Conservation (phyloP, 108 stramenopile species). For the Pseudonitzschia pungens region DNA sequence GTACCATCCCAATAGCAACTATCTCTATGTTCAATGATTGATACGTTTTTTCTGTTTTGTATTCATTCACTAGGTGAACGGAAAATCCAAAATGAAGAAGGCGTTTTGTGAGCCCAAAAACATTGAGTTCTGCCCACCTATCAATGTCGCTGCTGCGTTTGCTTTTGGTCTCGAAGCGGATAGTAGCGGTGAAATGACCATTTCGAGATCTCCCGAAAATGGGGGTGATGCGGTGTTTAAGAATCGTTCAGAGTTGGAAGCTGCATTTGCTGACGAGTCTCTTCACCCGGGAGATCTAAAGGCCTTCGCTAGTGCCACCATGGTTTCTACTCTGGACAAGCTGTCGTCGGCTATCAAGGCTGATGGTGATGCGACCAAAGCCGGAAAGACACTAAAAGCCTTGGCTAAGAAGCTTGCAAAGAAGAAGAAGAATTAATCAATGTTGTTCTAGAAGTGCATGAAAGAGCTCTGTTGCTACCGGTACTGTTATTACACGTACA, state of each 20-base stretch:
- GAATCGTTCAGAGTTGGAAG: constrained; percentile 65
- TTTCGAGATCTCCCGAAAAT: constrained; percentile 75
- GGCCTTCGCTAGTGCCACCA: constrained; percentile 62
- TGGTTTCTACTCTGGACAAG: constrained; percentile 87
- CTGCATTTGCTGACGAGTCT: constrained; percentile 77
- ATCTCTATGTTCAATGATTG: neutral
- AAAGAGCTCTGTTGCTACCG: too few relatives aligned
- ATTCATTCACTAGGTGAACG: constrained; percentile 67
- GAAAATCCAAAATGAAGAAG: constrained; percentile 97
- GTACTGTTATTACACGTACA: too few relatives aligned
- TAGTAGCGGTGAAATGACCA: constrained; percentile 43
- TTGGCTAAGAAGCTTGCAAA: constrained; percentile 83
- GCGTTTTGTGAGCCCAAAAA: constrained; percentile 97
- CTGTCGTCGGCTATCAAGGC: constrained; percentile 81
- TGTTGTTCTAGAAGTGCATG: too few relatives aligned
- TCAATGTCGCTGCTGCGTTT: constrained; percentile 69
- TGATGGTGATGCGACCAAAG: constrained; percentile 80
- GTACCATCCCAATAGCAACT: neutral
- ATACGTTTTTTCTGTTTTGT: constrained; percentile 6
- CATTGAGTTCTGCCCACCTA: constrained; percentile 84
- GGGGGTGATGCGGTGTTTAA: constrained; percentile 87
- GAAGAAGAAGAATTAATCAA: constrained; percentile 58
- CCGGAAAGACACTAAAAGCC: constrained; percentile 81
- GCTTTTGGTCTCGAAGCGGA: constrained; percentile 39
- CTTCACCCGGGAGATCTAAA: constrained; percentile 98